Conservation (phyloP, 1,139 yeast genomes). For the Candida buenavistaensis region DNA sequence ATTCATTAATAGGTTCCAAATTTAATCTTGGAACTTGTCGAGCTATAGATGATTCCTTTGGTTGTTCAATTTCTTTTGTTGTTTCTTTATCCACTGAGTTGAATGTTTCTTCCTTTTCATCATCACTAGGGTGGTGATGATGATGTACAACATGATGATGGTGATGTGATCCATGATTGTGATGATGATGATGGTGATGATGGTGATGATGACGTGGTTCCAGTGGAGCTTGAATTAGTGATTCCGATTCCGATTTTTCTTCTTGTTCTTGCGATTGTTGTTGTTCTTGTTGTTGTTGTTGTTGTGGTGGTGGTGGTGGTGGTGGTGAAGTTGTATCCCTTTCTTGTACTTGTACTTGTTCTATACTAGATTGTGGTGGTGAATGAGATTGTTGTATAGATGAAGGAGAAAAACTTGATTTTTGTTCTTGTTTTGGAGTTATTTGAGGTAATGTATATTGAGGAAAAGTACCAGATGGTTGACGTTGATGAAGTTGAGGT, state of each 20-base stretch:
- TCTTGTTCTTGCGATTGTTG: neutral
- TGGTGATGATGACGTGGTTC: conserved; percentile 6
- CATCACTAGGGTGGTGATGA: conserved; percentile 3
- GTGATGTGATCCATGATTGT: conserved; percentile 9
- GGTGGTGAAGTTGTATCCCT: conserved; percentile 38
- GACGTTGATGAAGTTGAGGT: conserved; percentile 1
- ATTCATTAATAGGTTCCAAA: conserved; percentile 45
- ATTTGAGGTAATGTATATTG: conserved; percentile 3
- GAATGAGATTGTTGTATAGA: conserved; percentile 1
- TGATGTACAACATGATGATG: conserved; percentile 10
- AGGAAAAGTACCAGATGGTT: neutral
- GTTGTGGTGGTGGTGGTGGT: no score
- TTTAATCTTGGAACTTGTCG: conserved; percentile 30
- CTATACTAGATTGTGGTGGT: conserved; percentile 1
- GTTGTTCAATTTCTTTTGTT: conserved; percentile 3
- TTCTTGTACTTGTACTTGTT: neutral
- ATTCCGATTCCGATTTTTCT: neutral
- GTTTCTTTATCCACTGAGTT: conserved; percentile 1
- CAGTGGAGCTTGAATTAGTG: conserved; percentile 2
- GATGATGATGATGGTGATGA: conserved; percentile 7
- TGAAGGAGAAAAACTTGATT: neutral
- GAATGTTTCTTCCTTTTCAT: neutral
- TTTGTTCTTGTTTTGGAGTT: neutral
- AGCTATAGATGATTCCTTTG: conserved; percentile 4
- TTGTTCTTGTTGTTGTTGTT: conserved; percentile 1